phyloP scores from a whole-genome alignment of 1,284 basidiomycete genomes.

The Malassezia nana region DNA sequence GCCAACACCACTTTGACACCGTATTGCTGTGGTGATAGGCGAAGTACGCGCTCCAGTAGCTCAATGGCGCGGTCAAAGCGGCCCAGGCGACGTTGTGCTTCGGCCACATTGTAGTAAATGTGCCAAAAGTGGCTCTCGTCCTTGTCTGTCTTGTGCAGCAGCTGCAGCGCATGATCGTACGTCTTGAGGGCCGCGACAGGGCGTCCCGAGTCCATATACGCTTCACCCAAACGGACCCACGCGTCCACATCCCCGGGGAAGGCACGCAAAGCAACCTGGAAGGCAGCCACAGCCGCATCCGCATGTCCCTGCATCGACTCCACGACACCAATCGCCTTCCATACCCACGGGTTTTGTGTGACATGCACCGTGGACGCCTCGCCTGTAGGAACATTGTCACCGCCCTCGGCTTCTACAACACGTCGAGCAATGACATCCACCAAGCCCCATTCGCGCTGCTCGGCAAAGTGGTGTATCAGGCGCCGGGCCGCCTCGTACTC shows the following conservation, averaged over 20 bases:
- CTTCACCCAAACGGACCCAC: constrained; percentile 85
- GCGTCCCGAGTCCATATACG: constrained; percentile 75
- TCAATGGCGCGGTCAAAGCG: constrained; percentile 65
- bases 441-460: constrained; percentile 87
- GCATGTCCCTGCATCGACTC: constrained; percentile 70
- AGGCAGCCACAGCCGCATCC: constrained; percentile 66
- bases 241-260: constrained; percentile 65
- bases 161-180: constrained; percentile 60
- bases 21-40: constrained; percentile 55
- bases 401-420: constrained; percentile 66
- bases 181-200: constrained; percentile 84
- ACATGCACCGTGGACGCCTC: constrained; percentile 15
- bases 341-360: constrained; percentile 83
- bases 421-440: constrained; percentile 84
- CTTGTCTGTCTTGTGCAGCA: constrained; percentile 15
- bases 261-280: constrained; percentile 77
- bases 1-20: constrained; percentile 66
- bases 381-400: constrained; percentile 22
- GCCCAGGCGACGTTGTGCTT: constrained; percentile 72
- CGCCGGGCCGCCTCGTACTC: constrained; percentile 74
- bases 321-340: constrained; percentile 90
- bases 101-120: constrained; percentile 70
- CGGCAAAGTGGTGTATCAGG: constrained; percentile 79
- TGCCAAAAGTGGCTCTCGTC: constrained; percentile 60
- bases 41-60: constrained; percentile 59